Base-by-base conservation (phyloP, 345 rosid species). In the Clarkia xantiana region DNA sequence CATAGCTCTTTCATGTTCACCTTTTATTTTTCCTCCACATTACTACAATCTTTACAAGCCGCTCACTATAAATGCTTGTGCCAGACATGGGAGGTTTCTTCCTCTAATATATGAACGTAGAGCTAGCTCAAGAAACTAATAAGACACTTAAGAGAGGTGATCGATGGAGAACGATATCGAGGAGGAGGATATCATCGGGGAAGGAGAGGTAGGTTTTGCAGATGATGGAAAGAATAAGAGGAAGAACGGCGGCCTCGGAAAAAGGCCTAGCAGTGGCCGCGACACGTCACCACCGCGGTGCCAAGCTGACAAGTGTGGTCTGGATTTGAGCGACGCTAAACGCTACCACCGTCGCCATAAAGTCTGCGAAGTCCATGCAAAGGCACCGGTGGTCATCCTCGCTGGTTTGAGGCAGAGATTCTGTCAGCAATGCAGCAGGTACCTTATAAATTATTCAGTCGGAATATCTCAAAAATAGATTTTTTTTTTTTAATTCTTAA, bases 381-480 rank as follows among this genome's bases (percentile, higher is more conserved):
- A 89, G 75, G 78, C 87, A 15, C 60, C 79, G 2, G 54, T 65
- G 42, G 85, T 74, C 51, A 44, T 62, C 51, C 80, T 85, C 57
- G 69, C 75, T 15, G 87, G 87, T 2, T 68, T 70, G 57, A 67
- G 76, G 65, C 93, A 89, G 63, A 70, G 90, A 49, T 82, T 84
- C 63, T 84, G 95, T 58, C 95, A 85, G 62, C 97, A 85, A 74
- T 89, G 95, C 77, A 89, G 97, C 94, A 85, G 94, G 97, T 85
- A 56, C 9, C 49, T 43, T n/a, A n/a, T n/a, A n/a, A n/a, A n/a
- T n/a, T n/a, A n/a, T n/a, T n/a, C n/a, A n/a, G n/a, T n/a, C n/a
- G n/a, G n/a, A n/a, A n/a, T n/a, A n/a, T n/a, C n/a, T n/a, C n/a
- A n/a, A n/a, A n/a, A n/a, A n/a, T n/a, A n/a, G n/a, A n/a, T n/a